Evolutionary conservation across 441 rosid species (phyloP), one percentile per base, ranked within the genome.

Genomic region (Gossypium gossypioides): DNA sequence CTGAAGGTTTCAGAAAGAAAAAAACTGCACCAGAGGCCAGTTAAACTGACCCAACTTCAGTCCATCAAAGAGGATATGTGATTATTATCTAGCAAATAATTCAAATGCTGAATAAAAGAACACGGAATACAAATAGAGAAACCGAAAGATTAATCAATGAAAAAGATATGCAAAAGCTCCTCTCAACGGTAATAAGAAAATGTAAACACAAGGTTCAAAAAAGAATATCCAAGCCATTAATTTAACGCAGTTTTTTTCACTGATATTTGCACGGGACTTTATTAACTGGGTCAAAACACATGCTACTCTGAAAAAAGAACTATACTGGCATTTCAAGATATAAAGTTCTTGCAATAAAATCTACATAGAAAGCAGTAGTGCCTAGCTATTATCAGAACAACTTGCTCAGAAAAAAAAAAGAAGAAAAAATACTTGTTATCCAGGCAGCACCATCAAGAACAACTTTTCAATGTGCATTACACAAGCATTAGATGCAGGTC

Each of bases 301-400:
- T 4, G 12, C 68, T 37, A 34, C 48, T 7, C 42, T 18, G 51
- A 63, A 34, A 61, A 19, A 9, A 63, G 52, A 63, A 63, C 52
- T 40, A 9, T 19, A 40, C 15, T 9, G 8, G 27, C 27, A 37
- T 37, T 21, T 62, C 13, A 44, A 13, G 37, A 48, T 48, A 67
- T n/a, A 42, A 67, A 15, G n/a, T 44, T 67, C 71, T 48, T 48
- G 42, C 71, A 67, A 67, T 25, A 67, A 48, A 10, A 4, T 67
- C 56, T 48, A 48, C 50, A 25, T 22, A 46, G 67, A 34, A 61
- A 29, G 5, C 8, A 34, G 52, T 9, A 63, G 51, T 8, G 16
- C 16, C 22, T 42, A 44, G 44, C 13, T 42, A 64, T 19, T 62
- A 62, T 59, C 25, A 18, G 40, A 6, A 34, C 6, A 46, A 46